A percentile compares a stretch with the other conserved stretches of the same genome.
Evolutionary conservation across 306 rosid species (phyloP).

Genomic region (Glycine soja): DNA sequence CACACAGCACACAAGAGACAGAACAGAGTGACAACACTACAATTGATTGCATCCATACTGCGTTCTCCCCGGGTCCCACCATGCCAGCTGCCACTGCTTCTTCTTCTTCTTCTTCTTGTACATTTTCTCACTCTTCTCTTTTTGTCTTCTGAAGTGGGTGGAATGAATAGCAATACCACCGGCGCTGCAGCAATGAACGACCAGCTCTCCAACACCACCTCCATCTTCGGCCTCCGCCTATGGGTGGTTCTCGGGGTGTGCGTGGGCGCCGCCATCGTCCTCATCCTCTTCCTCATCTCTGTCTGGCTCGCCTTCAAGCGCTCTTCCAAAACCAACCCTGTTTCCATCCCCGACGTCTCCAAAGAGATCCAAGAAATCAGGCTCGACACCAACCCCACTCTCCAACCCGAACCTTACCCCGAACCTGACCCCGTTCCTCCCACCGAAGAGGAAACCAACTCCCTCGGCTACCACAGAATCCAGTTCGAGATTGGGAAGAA

Average conservation of each 20-base stretch:
- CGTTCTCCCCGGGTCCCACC: conserved; percentile 57
- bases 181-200: conserved; percentile 31
- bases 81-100: conserved; percentile 66
- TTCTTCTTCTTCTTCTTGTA: neutral
- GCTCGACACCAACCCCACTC: conserved; percentile 48
- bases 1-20: neutral
- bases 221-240: conserved; percentile 77
- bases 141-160: too few species aligned
- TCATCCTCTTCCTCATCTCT: conserved; percentile 71
- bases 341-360: conserved; percentile 67
- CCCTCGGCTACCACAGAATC: conserved; percentile 45
- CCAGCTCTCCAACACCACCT: conserved; percentile 75
- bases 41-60: conserved; percentile 3
- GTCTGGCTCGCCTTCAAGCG: conserved; percentile 72
- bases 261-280: conserved; percentile 78
- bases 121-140: too few species aligned
- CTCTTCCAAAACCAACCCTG: conserved; percentile 55
- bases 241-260: conserved; percentile 78
- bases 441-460: conserved; percentile 50
- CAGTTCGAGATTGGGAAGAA: conserved; percentile 85
- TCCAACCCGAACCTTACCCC: conserved; percentile 30
- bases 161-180: conserved; percentile 34
- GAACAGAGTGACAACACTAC: neutral
- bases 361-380: conserved; percentile 85
- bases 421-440: conserved; percentile 62